Base-by-base conservation (phyloP, 441 rosid species). In the Melastoma candidum region DNA sequence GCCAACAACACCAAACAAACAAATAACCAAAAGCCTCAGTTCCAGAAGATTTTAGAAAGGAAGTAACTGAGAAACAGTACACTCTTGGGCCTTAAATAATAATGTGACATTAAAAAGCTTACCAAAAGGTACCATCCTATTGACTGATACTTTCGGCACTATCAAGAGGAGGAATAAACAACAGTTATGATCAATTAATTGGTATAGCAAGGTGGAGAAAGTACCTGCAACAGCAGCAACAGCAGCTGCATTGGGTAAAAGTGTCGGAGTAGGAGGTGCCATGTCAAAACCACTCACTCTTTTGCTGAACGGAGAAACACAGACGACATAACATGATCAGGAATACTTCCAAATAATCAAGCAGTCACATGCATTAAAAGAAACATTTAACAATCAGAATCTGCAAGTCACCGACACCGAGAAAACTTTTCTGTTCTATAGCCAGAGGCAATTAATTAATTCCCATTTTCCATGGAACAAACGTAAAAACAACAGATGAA, bases 241-340 rank as follows among this genome's bases (percentile, higher is more conserved):
- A 53, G 59, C 51, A 58, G 52, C 69, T 56, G 52, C 41, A 45
- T 47, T 56, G 49, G 59, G 51, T 3, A 48, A 58, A 56, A 53
- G 48, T 32, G 60, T 27, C 13, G 65, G 49, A 51, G 46, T 58
- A 56, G 66, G 66, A 44, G 71, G 71, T 2, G 59, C 71, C 71
- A 67, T 61, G 59, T 67, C 71, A 60, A 67, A 67, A 39, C 66
- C 71, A 57, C 71, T 67, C 43, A 60, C 56, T 29, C 71, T 56
- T 56, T 61, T 67, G 63, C 71, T 61, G 63, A 3, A 55, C 48
- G 48, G 32, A 49, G 44, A 48, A 49, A 39, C n/a, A 11, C 1
- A 59, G 41, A 36, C 6, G 41, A 36, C 7, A 4, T 36, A 36
- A 36, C 8, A 4, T 36, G 6, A 4, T 36, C 41, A 6, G 8